Conservation (phyloP, 331 rosid genomes). For the Quercus tomentella region DNA sequence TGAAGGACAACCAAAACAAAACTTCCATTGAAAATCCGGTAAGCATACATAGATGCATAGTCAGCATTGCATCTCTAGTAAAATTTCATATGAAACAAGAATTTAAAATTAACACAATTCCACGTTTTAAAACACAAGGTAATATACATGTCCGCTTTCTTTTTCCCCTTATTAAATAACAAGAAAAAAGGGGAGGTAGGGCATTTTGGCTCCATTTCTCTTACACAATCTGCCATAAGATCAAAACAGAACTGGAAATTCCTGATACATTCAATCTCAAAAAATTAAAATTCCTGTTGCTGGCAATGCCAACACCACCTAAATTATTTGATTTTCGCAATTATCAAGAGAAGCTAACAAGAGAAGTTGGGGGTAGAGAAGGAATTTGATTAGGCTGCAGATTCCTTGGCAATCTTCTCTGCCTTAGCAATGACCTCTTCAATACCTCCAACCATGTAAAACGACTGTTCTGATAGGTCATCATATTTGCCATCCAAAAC, state of each 20-base stretch:
- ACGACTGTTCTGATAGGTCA: constrained; percentile 88
- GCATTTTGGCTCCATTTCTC: constrained; percentile 21
- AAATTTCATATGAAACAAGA: constrained; percentile 9
- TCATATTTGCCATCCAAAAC: constrained; percentile 97
- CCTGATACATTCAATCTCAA: constrained; percentile 21
- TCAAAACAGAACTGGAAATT: constrained; percentile 30
- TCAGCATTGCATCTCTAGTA: background rate
- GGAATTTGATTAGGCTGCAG: constrained; percentile 43
- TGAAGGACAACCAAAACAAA: too few species aligned
- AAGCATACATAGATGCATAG: constrained; percentile 12
- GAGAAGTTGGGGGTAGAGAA: background rate
- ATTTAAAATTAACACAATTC: constrained; percentile 25
- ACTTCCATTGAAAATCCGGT: background rate
- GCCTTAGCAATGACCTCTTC: constrained; percentile 97
- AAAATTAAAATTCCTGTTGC: constrained; percentile 32
- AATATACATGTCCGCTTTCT: constrained; percentile 36
- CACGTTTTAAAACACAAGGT: constrained; percentile 26
- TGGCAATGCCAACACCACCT: constrained; percentile 50
- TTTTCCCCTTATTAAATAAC: constrained; percentile 37
- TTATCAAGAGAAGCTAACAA: constrained; percentile 31
- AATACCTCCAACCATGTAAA: constrained; percentile 99
- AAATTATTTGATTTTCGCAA: constrained; percentile 72
- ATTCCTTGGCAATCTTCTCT: constrained; percentile 91
- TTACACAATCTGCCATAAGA: constrained; percentile 33
- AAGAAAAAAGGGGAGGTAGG: constrained; percentile 27